Conservation (phyloP, 2,329 filamentous ascomycete species). For the Fusarium setosum region DNA sequence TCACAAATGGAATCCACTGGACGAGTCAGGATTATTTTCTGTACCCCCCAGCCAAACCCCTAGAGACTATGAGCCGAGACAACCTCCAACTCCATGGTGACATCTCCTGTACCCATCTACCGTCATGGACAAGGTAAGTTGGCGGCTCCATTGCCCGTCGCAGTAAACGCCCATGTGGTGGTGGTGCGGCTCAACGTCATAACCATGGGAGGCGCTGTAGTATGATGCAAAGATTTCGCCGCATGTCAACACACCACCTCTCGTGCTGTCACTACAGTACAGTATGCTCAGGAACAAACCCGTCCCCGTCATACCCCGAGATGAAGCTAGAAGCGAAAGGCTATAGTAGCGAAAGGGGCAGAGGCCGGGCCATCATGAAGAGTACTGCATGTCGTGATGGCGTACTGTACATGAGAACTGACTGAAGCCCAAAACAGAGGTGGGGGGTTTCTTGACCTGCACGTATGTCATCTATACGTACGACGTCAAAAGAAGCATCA, state of each 20-base stretch:
- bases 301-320: neutral
- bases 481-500: constrained; percentile 37
- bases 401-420: neutral
- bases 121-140: constrained; percentile 27
- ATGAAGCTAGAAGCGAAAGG: neutral
- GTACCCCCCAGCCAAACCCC: neutral
- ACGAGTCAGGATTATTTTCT: too few species aligned
- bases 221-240: constrained; percentile 38
- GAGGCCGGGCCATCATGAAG: constrained; percentile 2
- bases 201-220: constrained; percentile 14
- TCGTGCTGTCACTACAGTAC: neutral
- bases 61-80: constrained; percentile 4
- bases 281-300: constrained; percentile 5
- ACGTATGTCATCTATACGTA: constrained; percentile 26
- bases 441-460: neutral
- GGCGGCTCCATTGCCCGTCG: constrained; percentile 14
- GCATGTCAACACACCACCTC: constrained; percentile 23
- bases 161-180: constrained; percentile 8
- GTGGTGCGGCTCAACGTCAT: constrained; percentile 40
- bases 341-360: neutral
- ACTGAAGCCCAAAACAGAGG: neutral
- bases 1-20: too few species aligned
- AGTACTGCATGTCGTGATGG: neutral
- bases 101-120: neutral
- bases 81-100: neutral